Evolutionary conservation across 2,329 filamentous ascomycete species (phyloP), one percentile per base, ranked within the genome.

Genomic region (Trichophyton equinum): DNA sequence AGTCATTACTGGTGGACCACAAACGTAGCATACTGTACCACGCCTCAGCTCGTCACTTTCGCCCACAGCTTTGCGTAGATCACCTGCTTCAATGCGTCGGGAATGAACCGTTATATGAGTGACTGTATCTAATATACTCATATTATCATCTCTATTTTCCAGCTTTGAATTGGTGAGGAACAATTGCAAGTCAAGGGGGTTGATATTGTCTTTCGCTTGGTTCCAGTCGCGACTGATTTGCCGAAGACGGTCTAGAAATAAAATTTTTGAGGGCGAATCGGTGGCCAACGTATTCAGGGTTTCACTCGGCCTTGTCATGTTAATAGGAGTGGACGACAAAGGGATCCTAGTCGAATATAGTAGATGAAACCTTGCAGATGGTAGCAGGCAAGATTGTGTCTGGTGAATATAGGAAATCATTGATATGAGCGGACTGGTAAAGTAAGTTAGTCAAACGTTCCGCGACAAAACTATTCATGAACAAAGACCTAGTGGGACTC

Each of bases 1-100:
- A 1, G 85, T 88, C 86, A 89, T 89, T 2, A 67, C 66, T 9
- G 84, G 84, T 13, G 85, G 80, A 0, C 86, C 86, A 67, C 87
- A 89, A 0, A 89, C 73, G 69, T 88, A 89, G 11, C 83, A 82
- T 2, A 85, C 75, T 0, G 78, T 78, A 11, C 46, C 20, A 22
- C 20, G 30, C 20, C 22, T 51, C 4, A 51, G 8, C 13, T 51
- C 46, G 18, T 42, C 58, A 3, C 67, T 65, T 1, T 72, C 69
- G 6, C 69, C 67, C 8, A 75, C 62, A 3, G 71, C 69, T 1
- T 70, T 68, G 0, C 64, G 61, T 20, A 79, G 64, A 67, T 79
- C 76, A 2, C 67, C 61, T 6, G 66, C 66, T 2, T 55, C 65
- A 25, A 78, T 75, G 33, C 77, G 70, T 27, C 70, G 65, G 1